Percentiles rank a stretch among this genome's conserved stretches.
Conservation (phyloP, 1,284 basidiomycete genomes). For the Retiboletus fuscus region DNA sequence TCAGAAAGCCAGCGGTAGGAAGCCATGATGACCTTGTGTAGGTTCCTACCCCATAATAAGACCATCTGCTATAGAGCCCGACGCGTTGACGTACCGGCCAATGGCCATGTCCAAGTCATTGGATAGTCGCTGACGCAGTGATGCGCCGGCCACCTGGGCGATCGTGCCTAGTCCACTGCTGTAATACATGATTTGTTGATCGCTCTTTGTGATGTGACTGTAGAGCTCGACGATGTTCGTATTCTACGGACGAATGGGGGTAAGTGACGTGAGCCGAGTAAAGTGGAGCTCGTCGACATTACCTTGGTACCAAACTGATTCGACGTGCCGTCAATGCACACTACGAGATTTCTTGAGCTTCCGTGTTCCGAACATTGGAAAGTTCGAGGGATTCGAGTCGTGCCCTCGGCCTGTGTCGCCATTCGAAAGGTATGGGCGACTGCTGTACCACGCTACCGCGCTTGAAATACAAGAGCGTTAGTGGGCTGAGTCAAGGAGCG, state of each 20-base stretch:
- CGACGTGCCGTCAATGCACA: slow-evolving; percentile 55
- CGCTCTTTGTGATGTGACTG: slow-evolving; percentile 46
- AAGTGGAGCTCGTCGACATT: background rate
- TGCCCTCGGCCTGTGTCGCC: slow-evolving; percentile 12
- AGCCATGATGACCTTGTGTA: slow-evolving; percentile 48
- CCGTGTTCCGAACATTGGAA: slow-evolving; percentile 23
- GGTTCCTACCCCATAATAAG: slow-evolving; percentile 39
- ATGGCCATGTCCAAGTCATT: slow-evolving; percentile 45
- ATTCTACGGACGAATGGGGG: slow-evolving; percentile 39
- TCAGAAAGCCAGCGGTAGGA: slow-evolving; percentile 54
- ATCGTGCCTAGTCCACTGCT: slow-evolving; percentile 52
- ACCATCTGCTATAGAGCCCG: background rate
- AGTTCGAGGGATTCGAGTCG: slow-evolving; percentile 3
- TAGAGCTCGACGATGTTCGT: slow-evolving; percentile 54
- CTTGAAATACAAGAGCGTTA: slow-evolving; percentile 11
- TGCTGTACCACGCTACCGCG: background rate
- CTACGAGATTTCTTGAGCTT: slow-evolving; percentile 47
- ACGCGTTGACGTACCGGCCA: slow-evolving; percentile 42
- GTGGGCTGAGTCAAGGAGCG: background rate
- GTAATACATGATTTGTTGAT: slow-evolving; percentile 51
- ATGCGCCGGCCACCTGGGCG: slow-evolving; percentile 34
- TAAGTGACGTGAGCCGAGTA: background rate
- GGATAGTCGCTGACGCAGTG: slow-evolving; percentile 29
- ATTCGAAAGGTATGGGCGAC: slow-evolving; percentile 10
- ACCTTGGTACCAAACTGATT: slow-evolving; percentile 51